Evolutionary conservation across 2,329 filamentous ascomycete genomes (phyloP), one percentile per base, ranked within the genome.

Genomic region (Endocalyx cinctus): DNA sequence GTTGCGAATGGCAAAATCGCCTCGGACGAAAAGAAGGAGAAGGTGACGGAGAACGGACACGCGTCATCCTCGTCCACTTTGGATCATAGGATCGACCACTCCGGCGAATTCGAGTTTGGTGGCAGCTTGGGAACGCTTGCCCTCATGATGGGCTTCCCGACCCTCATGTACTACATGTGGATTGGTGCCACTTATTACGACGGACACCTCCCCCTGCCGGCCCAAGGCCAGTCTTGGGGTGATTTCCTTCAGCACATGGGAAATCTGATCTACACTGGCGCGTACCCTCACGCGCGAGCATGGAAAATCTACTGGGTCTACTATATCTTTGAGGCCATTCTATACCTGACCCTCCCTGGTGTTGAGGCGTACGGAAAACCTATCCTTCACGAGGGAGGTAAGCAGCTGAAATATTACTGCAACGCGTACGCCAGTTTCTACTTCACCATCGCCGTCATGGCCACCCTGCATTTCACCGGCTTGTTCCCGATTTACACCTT

Each of bases 81-180:
- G 48, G 77, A 83, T 48, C 74, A 72, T 50, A 80, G 72, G 58
- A 47, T 82, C 37, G 79, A 84, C 62, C 66, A 72, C 51, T 79
- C 76, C 2, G 77, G 73, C 43, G 67, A 74, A 43, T 74, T 77
- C 48, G 94, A 98, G 58, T 98, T 97, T 56, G 90, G 90, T 43
- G 92, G 92, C 38, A 81, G 86, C 4, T 57, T 74, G n/a, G 90
- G 92, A 35, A 83, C 89, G 26, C 64, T 75, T 12, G 69, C 76
- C 47, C 88, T 96, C 77, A 97, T 97, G 87, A 73, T 88, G 42
- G 79, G 84, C 28, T 98, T 97, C 63, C 92, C 92, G n/a, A 42
- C 82, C 23, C 74, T 98, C 50, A 97, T 97, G 90, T 96, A 87
- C 75, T 97, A 96, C 67, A 95, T 98, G 89, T 97, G 89, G 89